phyloP scores from a whole-genome alignment of 768 basidiomycete species.

The Megacollybia marginata region DNA sequence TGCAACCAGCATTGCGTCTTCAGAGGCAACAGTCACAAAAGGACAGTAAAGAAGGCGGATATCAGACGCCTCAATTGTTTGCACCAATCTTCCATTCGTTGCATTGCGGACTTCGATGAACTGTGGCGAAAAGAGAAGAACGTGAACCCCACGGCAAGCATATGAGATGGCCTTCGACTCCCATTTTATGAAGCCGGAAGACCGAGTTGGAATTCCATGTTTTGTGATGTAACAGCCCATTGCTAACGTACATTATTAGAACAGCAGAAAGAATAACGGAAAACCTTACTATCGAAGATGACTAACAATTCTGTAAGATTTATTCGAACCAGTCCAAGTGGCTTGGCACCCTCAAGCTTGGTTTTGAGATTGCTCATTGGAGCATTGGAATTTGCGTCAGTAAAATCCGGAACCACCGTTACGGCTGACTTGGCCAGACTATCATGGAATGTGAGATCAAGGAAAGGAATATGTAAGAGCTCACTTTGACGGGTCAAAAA shows the following conservation, averaged over 20 bases:
- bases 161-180: slow-evolving; percentile 62
- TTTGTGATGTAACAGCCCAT: slow-evolving; percentile 74
- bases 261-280: background rate
- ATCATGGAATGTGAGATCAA: background rate
- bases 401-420: slow-evolving; percentile 55
- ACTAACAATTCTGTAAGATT: slow-evolving; percentile 54
- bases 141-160: slow-evolving; percentile 49
- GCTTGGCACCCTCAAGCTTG: slow-evolving; percentile 48
- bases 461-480: slow-evolving; percentile 12
- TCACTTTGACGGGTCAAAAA: slow-evolving; percentile 64
- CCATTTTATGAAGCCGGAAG: slow-evolving; percentile 66
- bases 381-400: slow-evolving; percentile 27
- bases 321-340: slow-evolving; percentile 60
- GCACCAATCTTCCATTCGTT: slow-evolving; percentile 61
- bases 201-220: slow-evolving; percentile 57
- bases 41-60: slow-evolving; percentile 57
- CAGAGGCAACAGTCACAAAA: slow-evolving; percentile 20
- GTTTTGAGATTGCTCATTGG: slow-evolving; percentile 47
- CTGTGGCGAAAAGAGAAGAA: slow-evolving; percentile 66
- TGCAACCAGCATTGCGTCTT: slow-evolving; percentile 51
- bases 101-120: slow-evolving; percentile 72
- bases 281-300: slow-evolving; percentile 61
- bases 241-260: slow-evolving; percentile 28
- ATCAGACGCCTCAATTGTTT: slow-evolving; percentile 72
- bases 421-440: slow-evolving; percentile 36